Conservation (phyloP, 148 eudicot genomes). For the Euryodendron excelsum region DNA sequence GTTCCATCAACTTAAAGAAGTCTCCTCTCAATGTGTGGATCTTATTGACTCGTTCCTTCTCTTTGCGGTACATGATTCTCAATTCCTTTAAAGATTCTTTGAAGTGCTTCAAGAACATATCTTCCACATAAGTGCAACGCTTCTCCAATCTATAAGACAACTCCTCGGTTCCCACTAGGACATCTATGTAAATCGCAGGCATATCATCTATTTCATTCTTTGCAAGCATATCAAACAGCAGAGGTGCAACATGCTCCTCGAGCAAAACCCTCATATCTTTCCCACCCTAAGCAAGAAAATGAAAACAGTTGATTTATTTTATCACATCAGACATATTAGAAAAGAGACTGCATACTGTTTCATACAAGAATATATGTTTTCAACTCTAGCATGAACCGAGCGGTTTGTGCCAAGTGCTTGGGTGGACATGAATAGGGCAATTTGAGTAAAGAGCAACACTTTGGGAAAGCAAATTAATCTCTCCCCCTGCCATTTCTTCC, state of each 20-base stretch:
- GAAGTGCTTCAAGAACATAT: not conserved
- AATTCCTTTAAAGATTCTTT: conserved; percentile 10
- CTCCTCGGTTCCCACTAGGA: not conserved
- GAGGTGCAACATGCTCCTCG: not conserved
- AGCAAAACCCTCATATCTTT: not conserved
- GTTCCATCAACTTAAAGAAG: not conserved
- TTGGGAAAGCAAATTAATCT: no score
- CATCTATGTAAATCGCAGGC: not conserved
- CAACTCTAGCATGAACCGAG: no score
- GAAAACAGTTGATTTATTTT: not conserved
- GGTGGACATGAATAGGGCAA: no score
- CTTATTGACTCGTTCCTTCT: conserved; percentile 4
- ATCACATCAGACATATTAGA: not conserved
- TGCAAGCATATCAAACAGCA: not conserved
- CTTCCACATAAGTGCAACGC: not conserved
- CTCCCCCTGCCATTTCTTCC: no score
- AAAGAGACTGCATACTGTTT: not conserved
- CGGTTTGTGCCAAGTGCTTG: no score
- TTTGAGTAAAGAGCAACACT: no score
- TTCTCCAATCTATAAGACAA: conserved; percentile 11
- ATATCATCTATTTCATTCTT: not conserved
- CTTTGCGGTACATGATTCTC: not conserved
- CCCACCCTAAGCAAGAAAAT: not conserved
- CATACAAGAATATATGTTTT: no score
- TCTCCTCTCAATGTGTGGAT: not conserved